These are phyloP conservation scores for Flueggea neowawraea DNA, from an alignment of 441 rosid species.

Conservation along the genomic window DNA sequence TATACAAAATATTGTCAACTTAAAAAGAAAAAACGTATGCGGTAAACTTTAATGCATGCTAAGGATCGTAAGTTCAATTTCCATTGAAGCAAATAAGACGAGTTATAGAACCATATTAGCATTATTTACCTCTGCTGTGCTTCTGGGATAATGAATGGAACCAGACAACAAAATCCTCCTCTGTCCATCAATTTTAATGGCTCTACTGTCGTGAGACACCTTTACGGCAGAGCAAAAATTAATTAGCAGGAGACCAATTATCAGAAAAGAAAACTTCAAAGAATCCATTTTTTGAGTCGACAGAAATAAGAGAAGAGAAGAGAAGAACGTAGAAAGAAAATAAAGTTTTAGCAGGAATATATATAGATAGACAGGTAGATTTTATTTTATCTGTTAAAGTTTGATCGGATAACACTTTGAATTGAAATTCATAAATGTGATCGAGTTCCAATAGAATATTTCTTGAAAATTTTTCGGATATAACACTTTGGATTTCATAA, in stretches of 20 bases:
- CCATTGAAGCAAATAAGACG: neutral
- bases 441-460: too few relatives aligned
- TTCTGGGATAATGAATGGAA: conserved; percentile 40
- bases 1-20: neutral
- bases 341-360: too few relatives aligned
- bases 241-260: neutral
- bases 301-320: too few relatives aligned
- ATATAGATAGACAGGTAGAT: too few relatives aligned
- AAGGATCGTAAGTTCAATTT: too few relatives aligned
- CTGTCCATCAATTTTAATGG: conserved; percentile 32
- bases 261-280: neutral
- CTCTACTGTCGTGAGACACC: conserved; percentile 30
- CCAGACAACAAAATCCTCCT: conserved; percentile 29
- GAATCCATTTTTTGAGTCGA: neutral
- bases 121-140: conserved; percentile 22
- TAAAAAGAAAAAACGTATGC: neutral
- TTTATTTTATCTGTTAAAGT: too few relatives aligned
- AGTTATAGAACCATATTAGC: neutral
- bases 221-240: neutral
- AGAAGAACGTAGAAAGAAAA: too few relatives aligned
- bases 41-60: too few relatives aligned
- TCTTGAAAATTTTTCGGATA: too few relatives aligned
- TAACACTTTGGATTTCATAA: too few relatives aligned
- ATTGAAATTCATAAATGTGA: too few relatives aligned
- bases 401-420: too few relatives aligned